A percentile compares a stretch with the other conserved stretches of the same genome.
Conservation (phyloP, 1,284 basidiomycete genomes). For the Sporisorium scitamineum region DNA sequence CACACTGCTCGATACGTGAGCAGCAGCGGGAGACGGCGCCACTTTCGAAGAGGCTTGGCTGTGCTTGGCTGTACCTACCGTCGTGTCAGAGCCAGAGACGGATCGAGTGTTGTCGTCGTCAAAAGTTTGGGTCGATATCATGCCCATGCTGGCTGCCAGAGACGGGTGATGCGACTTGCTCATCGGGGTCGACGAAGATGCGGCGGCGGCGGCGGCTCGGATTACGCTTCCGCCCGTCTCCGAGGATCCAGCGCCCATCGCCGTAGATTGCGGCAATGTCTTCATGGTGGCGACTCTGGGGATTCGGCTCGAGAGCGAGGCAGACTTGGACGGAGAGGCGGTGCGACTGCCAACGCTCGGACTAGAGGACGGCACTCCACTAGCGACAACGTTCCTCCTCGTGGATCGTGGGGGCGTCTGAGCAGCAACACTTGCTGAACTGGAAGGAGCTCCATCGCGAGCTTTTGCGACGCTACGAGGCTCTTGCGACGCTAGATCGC, state of each 20-base stretch:
- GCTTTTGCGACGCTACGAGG: slow-evolving; percentile 6
- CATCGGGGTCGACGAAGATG: slow-evolving; percentile 37
- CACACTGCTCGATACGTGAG: slow-evolving; percentile 45
- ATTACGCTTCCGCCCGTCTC: slow-evolving; percentile 29
- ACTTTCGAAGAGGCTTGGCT: slow-evolving; percentile 23
- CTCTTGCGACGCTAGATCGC: slow-evolving; percentile 4
- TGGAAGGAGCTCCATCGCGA: not conserved
- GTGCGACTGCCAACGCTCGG: slow-evolving; percentile 30
- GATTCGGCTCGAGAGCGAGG: slow-evolving; percentile 52
- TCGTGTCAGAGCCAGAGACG: slow-evolving; percentile 40
- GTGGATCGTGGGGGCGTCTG: slow-evolving; percentile 29
- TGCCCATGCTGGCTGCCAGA: slow-evolving; percentile 62
- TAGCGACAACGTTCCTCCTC: slow-evolving; percentile 12
- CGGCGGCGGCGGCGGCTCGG: slow-evolving; percentile 30
- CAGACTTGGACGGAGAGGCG: slow-evolving; percentile 32
- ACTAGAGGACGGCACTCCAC: slow-evolving; percentile 22
- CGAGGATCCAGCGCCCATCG: slow-evolving; percentile 7
- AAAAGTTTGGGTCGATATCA: slow-evolving; percentile 22
- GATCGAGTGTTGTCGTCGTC: slow-evolving; percentile 46
- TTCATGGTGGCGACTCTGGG: slow-evolving; percentile 52
- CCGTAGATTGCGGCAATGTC: slow-evolving; percentile 16
- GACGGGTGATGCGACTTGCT: slow-evolving; percentile 59
- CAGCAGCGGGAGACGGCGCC: slow-evolving; percentile 28
- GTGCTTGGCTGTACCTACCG: slow-evolving; percentile 24
- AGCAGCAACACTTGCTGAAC: not conserved